A percentile compares a stretch with the other conserved stretches of the same genome.
phyloP scores from a whole-genome alignment of 1,284 basidiomycete species.

The Pseudozyma thailandica region DNA sequence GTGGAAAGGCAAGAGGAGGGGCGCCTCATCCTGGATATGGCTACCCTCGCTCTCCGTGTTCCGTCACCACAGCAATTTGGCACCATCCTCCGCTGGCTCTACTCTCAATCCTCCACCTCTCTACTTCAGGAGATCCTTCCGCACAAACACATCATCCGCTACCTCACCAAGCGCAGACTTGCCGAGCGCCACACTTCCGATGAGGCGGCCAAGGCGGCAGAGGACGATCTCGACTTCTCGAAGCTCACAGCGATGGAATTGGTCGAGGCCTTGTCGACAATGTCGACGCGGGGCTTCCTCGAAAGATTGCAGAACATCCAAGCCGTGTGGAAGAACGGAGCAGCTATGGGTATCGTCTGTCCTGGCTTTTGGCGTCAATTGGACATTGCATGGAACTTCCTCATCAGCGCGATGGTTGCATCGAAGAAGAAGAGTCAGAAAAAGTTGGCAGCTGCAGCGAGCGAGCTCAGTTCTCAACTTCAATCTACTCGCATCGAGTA shows the following conservation, averaged over 20 bases:
- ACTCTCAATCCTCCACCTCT: slow-evolving; percentile 31
- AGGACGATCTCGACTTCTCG: not conserved
- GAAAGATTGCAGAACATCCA: slow-evolving; percentile 37
- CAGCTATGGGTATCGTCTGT: slow-evolving; percentile 43
- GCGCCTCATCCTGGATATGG: slow-evolving; percentile 11
- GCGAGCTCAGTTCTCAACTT: slow-evolving; percentile 15
- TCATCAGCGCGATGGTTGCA: slow-evolving; percentile 31
- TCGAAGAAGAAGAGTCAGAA: slow-evolving; percentile 13
- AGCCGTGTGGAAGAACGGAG: slow-evolving; percentile 49
- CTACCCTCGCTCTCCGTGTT: slow-evolving; percentile 28
- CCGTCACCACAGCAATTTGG: slow-evolving; percentile 33
- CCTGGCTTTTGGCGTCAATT: slow-evolving; percentile 37
- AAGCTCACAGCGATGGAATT: slow-evolving; percentile 18
- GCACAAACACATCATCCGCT: slow-evolving; percentile 25
- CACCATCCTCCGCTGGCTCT: slow-evolving; percentile 41
- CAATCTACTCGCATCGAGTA: slow-evolving; percentile 23
- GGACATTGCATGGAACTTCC: slow-evolving; percentile 40
- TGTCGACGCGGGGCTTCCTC: slow-evolving; percentile 34
- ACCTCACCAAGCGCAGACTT: slow-evolving; percentile 20
- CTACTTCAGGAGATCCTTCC: slow-evolving; percentile 44
- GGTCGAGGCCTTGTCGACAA: slow-evolving; percentile 33
- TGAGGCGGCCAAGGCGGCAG: too few species aligned
- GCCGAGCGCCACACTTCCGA: not conserved
- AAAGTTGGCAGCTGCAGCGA: slow-evolving; percentile 4
- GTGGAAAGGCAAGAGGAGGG: slow-evolving; percentile 9